Conservation (phyloP, 768 basidiomycete species). For the Collybia nuda region DNA sequence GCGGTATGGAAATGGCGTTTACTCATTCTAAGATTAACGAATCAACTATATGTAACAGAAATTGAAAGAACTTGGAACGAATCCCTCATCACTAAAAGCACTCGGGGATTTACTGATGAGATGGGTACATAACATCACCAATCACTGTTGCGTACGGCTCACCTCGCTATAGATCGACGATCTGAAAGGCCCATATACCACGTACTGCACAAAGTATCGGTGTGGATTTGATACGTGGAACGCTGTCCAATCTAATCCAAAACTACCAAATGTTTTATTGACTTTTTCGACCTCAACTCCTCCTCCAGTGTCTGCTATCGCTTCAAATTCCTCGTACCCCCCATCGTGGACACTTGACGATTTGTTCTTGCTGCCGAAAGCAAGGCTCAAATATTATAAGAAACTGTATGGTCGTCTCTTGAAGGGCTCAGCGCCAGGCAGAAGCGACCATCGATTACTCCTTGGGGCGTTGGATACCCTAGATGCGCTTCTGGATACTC, state of each 20-base stretch:
- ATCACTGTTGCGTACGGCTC: slow-evolving; percentile 6
- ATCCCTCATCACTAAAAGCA: slow-evolving; percentile 90
- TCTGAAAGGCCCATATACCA: slow-evolving; percentile 81
- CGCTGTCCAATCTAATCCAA: slow-evolving; percentile 73
- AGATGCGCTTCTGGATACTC: slow-evolving; percentile 64
- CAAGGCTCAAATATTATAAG: slow-evolving; percentile 86
- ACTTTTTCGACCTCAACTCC: slow-evolving; percentile 68
- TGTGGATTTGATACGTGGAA: slow-evolving; percentile 84
- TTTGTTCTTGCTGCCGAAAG: slow-evolving; percentile 84
- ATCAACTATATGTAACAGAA: slow-evolving; percentile 47
- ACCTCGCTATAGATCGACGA: slow-evolving; percentile 76
- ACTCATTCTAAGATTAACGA: not conserved
- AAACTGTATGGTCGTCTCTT: slow-evolving; percentile 85
- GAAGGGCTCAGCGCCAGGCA: slow-evolving; percentile 82
- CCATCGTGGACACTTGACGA: slow-evolving; percentile 81
- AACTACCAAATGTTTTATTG: slow-evolving; percentile 65
- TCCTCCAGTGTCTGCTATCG: slow-evolving; percentile 44
- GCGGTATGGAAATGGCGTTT: slow-evolving; percentile 41
- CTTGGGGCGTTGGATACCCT: slow-evolving; percentile 80
- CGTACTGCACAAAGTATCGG: slow-evolving; percentile 71
- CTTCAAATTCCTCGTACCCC: slow-evolving; percentile 32
- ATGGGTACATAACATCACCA: slow-evolving; percentile 66
- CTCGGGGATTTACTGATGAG: slow-evolving; percentile 95
- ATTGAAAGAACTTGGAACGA: slow-evolving; percentile 91
- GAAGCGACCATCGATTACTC: slow-evolving; percentile 83